Conservation (phyloP, 345 rosid genomes). For the Salix exigua region DNA sequence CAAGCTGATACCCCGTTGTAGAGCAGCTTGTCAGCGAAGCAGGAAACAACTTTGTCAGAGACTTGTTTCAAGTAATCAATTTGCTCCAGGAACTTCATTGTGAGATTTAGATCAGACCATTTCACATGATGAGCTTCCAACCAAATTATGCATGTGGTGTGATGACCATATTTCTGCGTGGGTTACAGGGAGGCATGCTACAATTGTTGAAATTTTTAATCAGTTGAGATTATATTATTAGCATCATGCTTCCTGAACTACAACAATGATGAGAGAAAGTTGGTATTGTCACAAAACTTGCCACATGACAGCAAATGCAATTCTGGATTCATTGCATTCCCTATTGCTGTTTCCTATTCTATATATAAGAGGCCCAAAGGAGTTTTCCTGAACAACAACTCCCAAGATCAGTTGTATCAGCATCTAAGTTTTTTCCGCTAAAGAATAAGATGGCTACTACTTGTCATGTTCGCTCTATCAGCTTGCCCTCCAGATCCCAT, state of each 20-base stretch:
- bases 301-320: background rate
- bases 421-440: background rate
- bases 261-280: background rate
- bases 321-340: background rate
- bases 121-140: background rate
- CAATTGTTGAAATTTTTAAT: background rate
- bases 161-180: background rate
- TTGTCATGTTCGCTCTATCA: constrained; percentile 25
- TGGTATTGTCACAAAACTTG: background rate
- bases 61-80: background rate
- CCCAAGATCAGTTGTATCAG: background rate
- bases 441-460: constrained; percentile 12
- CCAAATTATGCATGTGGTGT: background rate
- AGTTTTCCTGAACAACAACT: background rate
- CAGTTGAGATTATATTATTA: background rate
- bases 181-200: background rate
- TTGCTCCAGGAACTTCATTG: background rate
- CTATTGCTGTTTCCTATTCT: background rate
- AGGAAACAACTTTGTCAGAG: background rate
- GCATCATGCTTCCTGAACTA: background rate
- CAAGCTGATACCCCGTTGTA: background rate
- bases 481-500: constrained; percentile 31
- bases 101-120: background rate
- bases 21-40: background rate
- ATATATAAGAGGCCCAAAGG: background rate